These are phyloP conservation scores for Noccaea caerulescens DNA, from an alignment of 345 rosid genomes.

Conservation along the genomic window DNA sequence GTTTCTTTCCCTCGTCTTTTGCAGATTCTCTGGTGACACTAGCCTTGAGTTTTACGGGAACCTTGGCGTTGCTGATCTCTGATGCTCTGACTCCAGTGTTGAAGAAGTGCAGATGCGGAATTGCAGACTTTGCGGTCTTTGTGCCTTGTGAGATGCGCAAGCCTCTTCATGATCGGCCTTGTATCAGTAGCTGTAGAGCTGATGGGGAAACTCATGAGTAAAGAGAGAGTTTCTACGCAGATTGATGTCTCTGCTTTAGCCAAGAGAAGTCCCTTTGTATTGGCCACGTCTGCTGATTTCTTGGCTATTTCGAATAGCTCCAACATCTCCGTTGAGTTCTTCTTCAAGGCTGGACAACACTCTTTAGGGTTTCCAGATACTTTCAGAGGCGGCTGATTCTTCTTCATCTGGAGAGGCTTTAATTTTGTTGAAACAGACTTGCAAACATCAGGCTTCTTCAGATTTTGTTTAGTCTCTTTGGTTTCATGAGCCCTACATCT, in stretches of 20 bases:
- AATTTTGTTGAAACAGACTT: neutral
- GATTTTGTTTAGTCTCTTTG: neutral
- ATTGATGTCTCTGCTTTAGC: constrained; percentile 9
- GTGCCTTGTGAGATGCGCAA: neutral
- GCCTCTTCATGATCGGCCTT: constrained; percentile 9
- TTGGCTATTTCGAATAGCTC: constrained; percentile 19
- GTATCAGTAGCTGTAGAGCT: neutral
- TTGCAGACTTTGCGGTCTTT: constrained; percentile 23
- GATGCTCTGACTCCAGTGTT: constrained; percentile 22
- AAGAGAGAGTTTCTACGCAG: constrained; percentile 10
- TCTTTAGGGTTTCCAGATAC: neutral
- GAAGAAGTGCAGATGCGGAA: neutral
- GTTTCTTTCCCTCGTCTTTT: neutral
- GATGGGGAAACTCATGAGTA: neutral
- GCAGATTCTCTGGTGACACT: neutral
- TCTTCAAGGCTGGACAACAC: neutral
- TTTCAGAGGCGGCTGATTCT: neutral
- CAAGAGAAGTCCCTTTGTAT: constrained; percentile 4
- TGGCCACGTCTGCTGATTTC: constrained; percentile 21
- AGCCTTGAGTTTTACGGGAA: neutral
- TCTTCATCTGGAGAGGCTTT: neutral
- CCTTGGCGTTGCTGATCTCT: constrained; percentile 10
- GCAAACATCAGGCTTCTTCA: neutral
- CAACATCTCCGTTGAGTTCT: constrained; percentile 14
- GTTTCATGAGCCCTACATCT: neutral